These are phyloP conservation scores for Clarireedia hainanense DNA, from an alignment of 2,329 filamentous ascomycete species.

Conservation along the genomic window DNA sequence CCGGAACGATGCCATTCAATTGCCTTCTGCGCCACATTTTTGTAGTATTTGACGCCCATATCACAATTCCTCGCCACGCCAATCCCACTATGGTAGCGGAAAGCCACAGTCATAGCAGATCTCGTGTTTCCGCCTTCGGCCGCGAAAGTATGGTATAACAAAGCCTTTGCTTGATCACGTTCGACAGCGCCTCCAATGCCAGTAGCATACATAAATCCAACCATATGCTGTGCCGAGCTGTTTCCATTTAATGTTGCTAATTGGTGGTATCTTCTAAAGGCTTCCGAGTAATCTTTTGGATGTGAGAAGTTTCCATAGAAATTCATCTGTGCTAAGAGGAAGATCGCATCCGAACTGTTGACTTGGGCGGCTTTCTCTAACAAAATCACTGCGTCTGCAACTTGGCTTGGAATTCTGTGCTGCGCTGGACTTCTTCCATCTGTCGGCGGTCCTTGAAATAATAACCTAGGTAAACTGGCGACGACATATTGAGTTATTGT, in stretches of 20 bases:
- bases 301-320: slow-evolving; percentile 93
- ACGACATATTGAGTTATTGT: slow-evolving; percentile 52
- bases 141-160: slow-evolving; percentile 92
- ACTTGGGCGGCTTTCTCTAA: slow-evolving; percentile 49
- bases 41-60: slow-evolving; percentile 79
- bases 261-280: slow-evolving; percentile 74
- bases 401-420: slow-evolving; percentile 39
- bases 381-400: slow-evolving; percentile 50
- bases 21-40: slow-evolving; percentile 86
- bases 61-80: slow-evolving; percentile 83
- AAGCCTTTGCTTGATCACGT: slow-evolving; percentile 80
- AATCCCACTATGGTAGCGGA: slow-evolving; percentile 77
- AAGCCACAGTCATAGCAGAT: slow-evolving; percentile 90
- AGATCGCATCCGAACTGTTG: slow-evolving; percentile 72
- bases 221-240: slow-evolving; percentile 88
- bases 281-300: slow-evolving; percentile 69
- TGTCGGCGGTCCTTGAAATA: slow-evolving; percentile 51
- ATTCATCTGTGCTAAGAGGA: slow-evolving; percentile 85
- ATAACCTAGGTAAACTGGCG: slow-evolving; percentile 54
- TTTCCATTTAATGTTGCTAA: slow-evolving; percentile 75
- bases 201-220: slow-evolving; percentile 92
- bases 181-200: slow-evolving; percentile 76
- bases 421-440: slow-evolving; percentile 13
- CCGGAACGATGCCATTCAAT: slow-evolving; percentile 82
- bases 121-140: slow-evolving; percentile 74